These are phyloP conservation scores for Salix exigua DNA, from an alignment of 345 rosid species.

Conservation along the genomic window DNA sequence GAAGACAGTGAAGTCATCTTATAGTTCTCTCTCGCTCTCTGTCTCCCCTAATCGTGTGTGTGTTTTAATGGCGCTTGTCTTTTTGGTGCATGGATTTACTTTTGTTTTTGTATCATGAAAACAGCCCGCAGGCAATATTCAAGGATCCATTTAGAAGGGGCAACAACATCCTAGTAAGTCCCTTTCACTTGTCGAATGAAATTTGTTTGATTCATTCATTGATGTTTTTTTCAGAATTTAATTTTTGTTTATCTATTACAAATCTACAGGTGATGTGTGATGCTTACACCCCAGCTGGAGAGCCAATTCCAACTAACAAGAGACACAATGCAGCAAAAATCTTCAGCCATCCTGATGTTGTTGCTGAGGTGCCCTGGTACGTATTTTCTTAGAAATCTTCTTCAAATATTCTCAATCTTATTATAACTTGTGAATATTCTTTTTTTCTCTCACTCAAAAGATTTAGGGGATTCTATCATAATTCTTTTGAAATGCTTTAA, in stretches of 20 bases:
- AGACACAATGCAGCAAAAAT: constrained; percentile 71
- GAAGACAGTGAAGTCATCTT: constrained; percentile 28
- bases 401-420: not conserved
- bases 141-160: constrained; percentile 89
- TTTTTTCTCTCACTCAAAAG: not conserved
- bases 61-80: not conserved
- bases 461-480: not conserved
- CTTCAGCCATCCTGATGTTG: constrained; percentile 66
- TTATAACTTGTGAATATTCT: not conserved
- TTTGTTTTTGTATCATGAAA: not conserved
- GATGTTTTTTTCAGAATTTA: not conserved
- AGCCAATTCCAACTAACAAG: constrained; percentile 83
- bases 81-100: not conserved
- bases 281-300: constrained; percentile 88
- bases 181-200: not conserved
- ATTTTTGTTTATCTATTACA: not conserved
- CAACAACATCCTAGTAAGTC: constrained; percentile 75
- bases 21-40: not conserved
- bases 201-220: not conserved
- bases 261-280: constrained; percentile 78
- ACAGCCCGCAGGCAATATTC: constrained; percentile 53
- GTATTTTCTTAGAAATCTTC: not conserved
- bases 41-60: not conserved
- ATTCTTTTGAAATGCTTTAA: not conserved
- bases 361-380: constrained; percentile 72